These are phyloP conservation scores for Tausonia pullulans DNA, from an alignment of 1,284 basidiomycete genomes.

Conservation along the genomic window DNA sequence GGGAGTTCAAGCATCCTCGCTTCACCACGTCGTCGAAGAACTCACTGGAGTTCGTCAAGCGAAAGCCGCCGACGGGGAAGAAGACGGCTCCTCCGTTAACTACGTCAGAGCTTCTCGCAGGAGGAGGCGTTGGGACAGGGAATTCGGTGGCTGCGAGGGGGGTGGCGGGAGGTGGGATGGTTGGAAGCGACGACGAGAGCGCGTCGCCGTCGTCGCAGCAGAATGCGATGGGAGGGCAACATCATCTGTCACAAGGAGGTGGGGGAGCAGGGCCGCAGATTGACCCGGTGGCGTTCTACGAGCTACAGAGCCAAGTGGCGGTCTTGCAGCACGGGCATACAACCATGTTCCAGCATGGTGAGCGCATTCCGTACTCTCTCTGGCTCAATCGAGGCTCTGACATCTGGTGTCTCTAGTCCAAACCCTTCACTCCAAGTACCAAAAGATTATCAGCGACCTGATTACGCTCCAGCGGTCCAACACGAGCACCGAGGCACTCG, in stretches of 20 bases:
- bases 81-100: slow-evolving; percentile 18
- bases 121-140: slow-evolving; percentile 28
- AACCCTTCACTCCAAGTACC: slow-evolving; percentile 60
- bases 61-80: slow-evolving; percentile 58
- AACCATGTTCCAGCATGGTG: background rate
- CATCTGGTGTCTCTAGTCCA: slow-evolving; percentile 31
- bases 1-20: slow-evolving; percentile 93
- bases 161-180: slow-evolving; percentile 22
- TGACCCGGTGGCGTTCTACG: slow-evolving; percentile 25
- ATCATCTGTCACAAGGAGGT: background rate
- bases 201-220: background rate
- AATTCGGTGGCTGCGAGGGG: slow-evolving; percentile 24
- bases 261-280: background rate
- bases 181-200: slow-evolving; percentile 23
- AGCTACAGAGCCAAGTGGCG: slow-evolving; percentile 45
- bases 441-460: slow-evolving; percentile 67
- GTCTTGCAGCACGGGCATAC: slow-evolving; percentile 43
- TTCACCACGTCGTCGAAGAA: slow-evolving; percentile 78
- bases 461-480: slow-evolving; percentile 70
- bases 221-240: background rate
- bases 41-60: slow-evolving; percentile 84
- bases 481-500: slow-evolving; percentile 71
- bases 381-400: no score
- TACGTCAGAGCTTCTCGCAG: slow-evolving; percentile 24
- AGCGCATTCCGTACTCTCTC: no score